These are phyloP conservation scores for Haplosporangium sp. DNA, from an alignment of 371 early-diverging fungal genomes.

Conservation along the genomic window DNA sequence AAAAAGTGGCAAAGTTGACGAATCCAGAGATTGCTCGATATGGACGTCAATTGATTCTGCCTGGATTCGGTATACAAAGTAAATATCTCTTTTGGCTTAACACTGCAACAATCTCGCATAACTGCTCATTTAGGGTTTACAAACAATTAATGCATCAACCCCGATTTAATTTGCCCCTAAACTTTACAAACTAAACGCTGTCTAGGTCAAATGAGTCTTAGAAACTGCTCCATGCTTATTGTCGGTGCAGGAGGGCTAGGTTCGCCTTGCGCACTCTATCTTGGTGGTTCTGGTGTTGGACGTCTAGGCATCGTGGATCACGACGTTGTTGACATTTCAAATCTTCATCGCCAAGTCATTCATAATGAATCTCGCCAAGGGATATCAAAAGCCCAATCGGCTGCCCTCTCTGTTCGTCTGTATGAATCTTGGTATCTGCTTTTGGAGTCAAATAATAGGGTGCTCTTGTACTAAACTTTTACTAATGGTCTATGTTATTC, in stretches of 20 bases:
- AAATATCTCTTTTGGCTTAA: constrained; percentile 8
- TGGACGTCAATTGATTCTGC: constrained; percentile 94
- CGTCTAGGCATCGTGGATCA: constrained; percentile 96
- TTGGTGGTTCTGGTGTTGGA: constrained; percentile 94
- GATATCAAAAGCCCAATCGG: constrained; percentile 85
- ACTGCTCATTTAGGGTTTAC: too few species aligned
- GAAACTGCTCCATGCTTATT: constrained; percentile 83
- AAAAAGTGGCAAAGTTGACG: constrained; percentile 45
- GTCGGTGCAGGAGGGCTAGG: constrained; percentile 99
- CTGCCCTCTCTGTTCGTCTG: constrained; percentile 70
- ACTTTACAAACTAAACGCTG: not conserved
- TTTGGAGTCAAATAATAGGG: not conserved
- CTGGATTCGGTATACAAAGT: constrained; percentile 86
- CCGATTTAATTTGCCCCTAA: not conserved
- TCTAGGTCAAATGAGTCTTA: constrained; percentile 77
- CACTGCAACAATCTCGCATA: too few species aligned
- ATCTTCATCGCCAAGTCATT: constrained; percentile 97
- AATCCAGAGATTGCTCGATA: constrained; percentile 87
- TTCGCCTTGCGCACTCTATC: constrained; percentile 90
- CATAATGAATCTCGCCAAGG: constrained; percentile 86
- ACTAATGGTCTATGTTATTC: too few species aligned
- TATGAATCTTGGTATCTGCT: constrained; percentile 48
- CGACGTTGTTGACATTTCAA: constrained; percentile 94
- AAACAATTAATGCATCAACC: not conserved
- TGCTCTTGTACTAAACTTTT: too few species aligned